Percentiles rank a stretch among this genome's conserved stretches.
Evolutionary conservation across 257 asterid species (phyloP).

Genomic region (Osmanthus fragrans): DNA sequence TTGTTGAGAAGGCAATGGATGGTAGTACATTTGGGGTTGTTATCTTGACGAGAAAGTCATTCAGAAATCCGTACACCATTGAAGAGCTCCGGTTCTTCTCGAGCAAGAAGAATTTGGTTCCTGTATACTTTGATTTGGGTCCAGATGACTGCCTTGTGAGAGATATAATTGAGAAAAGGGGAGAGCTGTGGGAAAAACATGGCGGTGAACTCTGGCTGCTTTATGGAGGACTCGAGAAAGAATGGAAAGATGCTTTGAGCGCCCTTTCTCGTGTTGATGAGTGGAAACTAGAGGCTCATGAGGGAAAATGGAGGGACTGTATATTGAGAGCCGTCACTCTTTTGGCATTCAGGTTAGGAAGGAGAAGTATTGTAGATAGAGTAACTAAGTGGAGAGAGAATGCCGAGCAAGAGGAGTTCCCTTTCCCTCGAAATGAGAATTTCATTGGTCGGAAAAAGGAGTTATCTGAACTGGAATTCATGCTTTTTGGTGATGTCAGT

Average conservation of each 20-base stretch:
- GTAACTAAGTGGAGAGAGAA: slow-evolving; percentile 80
- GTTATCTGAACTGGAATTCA: slow-evolving; percentile 72
- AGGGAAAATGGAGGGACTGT: slow-evolving; percentile 95
- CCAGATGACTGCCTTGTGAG: slow-evolving; percentile 91
- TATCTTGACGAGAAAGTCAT: slow-evolving; percentile 80
- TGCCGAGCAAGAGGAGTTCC: slow-evolving; percentile 78
- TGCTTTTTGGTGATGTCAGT: slow-evolving; percentile 79
- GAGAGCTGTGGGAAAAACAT: slow-evolving; percentile 90
- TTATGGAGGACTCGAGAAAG: slow-evolving; percentile 88
- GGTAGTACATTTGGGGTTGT: slow-evolving; percentile 79
- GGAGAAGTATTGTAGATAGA: slow-evolving; percentile 84
- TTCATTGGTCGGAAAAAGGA: slow-evolving; percentile 86
- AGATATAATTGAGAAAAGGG: slow-evolving; percentile 86
- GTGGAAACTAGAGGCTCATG: slow-evolving; percentile 91
- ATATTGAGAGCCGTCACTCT: slow-evolving; percentile 79
- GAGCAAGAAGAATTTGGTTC: slow-evolving; percentile 91
- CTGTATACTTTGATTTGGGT: slow-evolving; percentile 78
- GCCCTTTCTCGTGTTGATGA: slow-evolving; percentile 84
- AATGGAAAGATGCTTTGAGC: slow-evolving; percentile 84
- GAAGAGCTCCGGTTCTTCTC: slow-evolving; percentile 87
- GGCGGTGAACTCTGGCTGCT: slow-evolving; percentile 94
- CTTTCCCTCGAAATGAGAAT: slow-evolving; percentile 70
- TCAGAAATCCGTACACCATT: slow-evolving; percentile 76
- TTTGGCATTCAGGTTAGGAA: slow-evolving; percentile 85
- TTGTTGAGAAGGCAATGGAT: slow-evolving; percentile 82